Evolutionary conservation across 129 eudicot genomes (phyloP).

Genomic region (Mikania micrantha): DNA sequence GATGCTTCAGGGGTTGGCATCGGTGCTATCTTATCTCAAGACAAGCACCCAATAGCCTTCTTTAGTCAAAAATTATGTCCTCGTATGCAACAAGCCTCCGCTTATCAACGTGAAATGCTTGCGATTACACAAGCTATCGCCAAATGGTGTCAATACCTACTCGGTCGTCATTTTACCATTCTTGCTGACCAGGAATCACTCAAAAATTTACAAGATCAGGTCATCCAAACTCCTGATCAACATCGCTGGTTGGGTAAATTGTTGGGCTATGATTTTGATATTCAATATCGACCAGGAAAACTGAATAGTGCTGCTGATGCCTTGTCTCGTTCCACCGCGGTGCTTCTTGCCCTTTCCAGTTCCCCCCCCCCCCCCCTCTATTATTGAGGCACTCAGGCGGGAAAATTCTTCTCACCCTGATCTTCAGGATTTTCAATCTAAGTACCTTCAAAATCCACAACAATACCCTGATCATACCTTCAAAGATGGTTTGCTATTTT

Average conservation of each 20-base stretch:
- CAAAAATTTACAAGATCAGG: neutral
- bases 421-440: no score
- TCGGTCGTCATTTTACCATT: neutral
- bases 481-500: neutral
- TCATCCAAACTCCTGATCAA: neutral
- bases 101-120: neutral
- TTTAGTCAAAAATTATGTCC: no score
- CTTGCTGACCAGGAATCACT: no score
- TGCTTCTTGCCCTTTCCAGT: neutral
- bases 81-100: no score
- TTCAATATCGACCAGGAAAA: neutral
- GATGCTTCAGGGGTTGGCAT: no score
- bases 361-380: neutral
- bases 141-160: neutral
- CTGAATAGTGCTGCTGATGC: neutral
- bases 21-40: no score
- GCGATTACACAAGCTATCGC: neutral
- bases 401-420: no score
- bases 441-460: no score
- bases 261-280: neutral
- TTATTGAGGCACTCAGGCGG: no score
- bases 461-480: no score
- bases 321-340: neutral
- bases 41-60: no score
- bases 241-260: neutral